Percentiles rank a stretch among this genome's conserved stretches.
These are phyloP conservation scores for Verticillium dahliae DNA, from an alignment of 2,329 filamentous ascomycete species.

Conservation along the genomic window DNA sequence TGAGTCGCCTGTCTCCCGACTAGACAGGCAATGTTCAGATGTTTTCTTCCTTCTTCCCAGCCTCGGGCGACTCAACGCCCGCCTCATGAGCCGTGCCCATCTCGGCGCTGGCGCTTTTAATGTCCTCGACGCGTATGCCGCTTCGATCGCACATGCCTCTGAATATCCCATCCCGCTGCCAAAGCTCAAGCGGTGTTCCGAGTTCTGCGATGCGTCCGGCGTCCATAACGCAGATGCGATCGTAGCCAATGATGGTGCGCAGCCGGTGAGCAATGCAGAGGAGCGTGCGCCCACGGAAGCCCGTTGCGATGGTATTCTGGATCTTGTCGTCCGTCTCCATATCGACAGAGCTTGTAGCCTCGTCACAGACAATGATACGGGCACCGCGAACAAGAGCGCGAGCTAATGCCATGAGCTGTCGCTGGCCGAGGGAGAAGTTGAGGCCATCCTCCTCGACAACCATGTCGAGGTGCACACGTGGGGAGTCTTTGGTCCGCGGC, in stretches of 20 bases:
- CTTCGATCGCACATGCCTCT: conserved; percentile 83
- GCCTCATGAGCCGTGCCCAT: conserved; percentile 10
- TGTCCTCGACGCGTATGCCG: conserved; percentile 60
- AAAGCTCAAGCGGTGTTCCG: conserved; percentile 68
- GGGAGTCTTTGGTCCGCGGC: conserved; percentile 18
- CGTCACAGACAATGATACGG: conserved; percentile 94
- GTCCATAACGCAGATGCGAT: conserved; percentile 97
- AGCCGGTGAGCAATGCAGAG: conserved; percentile 90
- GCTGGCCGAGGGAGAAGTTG: conserved; percentile 92
- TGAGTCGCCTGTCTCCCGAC: not conserved
- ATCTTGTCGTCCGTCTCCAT: conserved; percentile 97
- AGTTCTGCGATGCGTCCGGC: conserved; percentile 81
- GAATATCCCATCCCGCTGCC: conserved; percentile 69
- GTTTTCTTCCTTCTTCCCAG: conserved; percentile 13
- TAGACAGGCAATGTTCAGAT: conserved; percentile 7
- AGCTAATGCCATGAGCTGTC: conserved; percentile 91
- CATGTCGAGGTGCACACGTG: conserved; percentile 73
- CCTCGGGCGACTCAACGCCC: conserved; percentile 7
- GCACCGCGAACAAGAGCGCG: conserved; percentile 81
- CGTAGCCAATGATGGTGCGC: conserved; percentile 88
- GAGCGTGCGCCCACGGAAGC: conserved; percentile 80
- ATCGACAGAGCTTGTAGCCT: conserved; percentile 88
- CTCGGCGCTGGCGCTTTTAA: conserved; percentile 34
- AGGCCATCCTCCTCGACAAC: conserved; percentile 88
- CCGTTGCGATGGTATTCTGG: conserved; percentile 77